A percentile compares a stretch with the other conserved stretches of the same genome.
Conservation (phyloP, 768 basidiomycete genomes). For the Suillus plorans region DNA sequence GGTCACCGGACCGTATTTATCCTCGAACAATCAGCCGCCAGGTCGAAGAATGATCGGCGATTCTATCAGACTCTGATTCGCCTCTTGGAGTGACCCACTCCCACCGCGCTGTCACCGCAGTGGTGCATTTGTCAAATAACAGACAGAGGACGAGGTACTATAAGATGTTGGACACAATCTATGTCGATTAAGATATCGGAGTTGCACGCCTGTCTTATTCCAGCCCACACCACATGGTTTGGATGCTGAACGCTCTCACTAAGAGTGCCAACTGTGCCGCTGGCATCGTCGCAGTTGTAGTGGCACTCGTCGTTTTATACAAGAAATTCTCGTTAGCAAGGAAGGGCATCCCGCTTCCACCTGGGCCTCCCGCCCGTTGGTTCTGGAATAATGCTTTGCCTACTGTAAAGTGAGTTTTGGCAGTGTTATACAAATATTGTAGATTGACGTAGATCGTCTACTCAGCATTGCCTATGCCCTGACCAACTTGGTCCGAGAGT, state of each 20-base stretch:
- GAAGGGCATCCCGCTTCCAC: constrained; percentile 14
- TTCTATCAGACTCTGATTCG: not conserved
- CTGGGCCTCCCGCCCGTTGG: constrained; percentile 18
- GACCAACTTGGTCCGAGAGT: constrained; percentile 51
- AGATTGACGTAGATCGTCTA: not conserved
- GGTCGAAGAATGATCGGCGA: too few relatives aligned
- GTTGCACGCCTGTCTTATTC: constrained; percentile 34
- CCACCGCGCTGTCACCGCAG: not conserved
- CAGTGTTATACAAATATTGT: not conserved
- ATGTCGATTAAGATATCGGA: constrained; percentile 20
- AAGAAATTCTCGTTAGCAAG: not conserved
- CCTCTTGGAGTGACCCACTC: not conserved
- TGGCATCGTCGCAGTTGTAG: constrained; percentile 42
- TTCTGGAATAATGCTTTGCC: constrained; percentile 19
- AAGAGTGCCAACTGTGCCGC: constrained; percentile 42
- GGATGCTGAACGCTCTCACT: constrained; percentile 23
- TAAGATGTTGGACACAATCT: constrained; percentile 28
- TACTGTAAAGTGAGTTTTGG: not conserved
- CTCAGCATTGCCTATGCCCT: constrained; percentile 24
- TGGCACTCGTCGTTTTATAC: not conserved
- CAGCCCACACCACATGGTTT: constrained; percentile 26
- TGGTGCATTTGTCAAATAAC: constrained; percentile 12
- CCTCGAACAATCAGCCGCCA: too few relatives aligned
- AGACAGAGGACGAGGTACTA: constrained; percentile 16
- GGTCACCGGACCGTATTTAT: too few relatives aligned